Base-by-base conservation (phyloP, 805 yeast genomes). In the Torulaspora franciscae region DNA sequence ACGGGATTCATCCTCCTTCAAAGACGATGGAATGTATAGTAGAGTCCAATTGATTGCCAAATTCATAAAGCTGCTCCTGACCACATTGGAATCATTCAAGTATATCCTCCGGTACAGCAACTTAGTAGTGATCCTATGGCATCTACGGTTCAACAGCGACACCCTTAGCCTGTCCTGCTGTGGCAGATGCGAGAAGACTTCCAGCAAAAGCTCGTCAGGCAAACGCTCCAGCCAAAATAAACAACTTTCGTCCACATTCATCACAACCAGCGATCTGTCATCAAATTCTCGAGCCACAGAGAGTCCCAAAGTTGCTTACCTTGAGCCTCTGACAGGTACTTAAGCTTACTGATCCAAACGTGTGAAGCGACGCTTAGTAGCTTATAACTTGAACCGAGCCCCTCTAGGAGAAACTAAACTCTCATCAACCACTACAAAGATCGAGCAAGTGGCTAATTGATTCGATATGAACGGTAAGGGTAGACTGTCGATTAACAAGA, bases 31-130 rank as follows among this genome's bases (percentile, higher is more conserved):
- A 5, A 58, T 57, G 15, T 50, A 45, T 27, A 71, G 50, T 33
- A 65, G 54, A 4, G 73, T 56, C 75, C 75, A 71, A 23, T 67
- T 65, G 8, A 71, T 61, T 1, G 74, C 73, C 27, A 70, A 45
- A 34, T 51, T 50, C 52, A 65, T 61, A 7, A 57, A 57, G 25
- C 62, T 62, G 14, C 70, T 64, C 28, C 51, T 50, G 15, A 69
- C 72, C n/a, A 71, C 69, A 23, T 58, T 61, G 11, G 72, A 66
- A 46, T 71, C 74, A 45, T 71, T 71, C 15, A 71, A 53, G 45
- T 71, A 71, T 6, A 71, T 64, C 40, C 65, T 56, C 26, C 67
- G 57, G 47, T 71, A 71, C 7, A 71, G 42, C 9, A 64, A 44
- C 33, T 57, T 56, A 3, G 60, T 57, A 1, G 70, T 66, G 2